phyloP scores from a whole-genome alignment of 164 flowering plant species.

The Dillenia turbinata region DNA sequence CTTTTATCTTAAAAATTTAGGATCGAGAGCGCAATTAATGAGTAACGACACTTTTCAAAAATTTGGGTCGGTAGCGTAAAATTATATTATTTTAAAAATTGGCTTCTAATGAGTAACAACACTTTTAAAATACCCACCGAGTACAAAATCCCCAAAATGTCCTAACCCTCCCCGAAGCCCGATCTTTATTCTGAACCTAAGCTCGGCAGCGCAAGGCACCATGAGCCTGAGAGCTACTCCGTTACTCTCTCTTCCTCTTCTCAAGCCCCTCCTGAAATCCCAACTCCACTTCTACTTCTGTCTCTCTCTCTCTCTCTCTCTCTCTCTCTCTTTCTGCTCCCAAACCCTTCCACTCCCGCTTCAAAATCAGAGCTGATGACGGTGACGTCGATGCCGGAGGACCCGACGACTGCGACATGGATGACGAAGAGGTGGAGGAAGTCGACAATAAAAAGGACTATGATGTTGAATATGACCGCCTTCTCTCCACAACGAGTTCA shows the following conservation, averaged over 20 bases:
- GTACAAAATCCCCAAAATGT: too few species aligned
- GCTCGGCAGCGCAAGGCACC: too few species aligned
- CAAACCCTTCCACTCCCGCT: conserved; percentile 6
- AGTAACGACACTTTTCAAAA: too few species aligned
- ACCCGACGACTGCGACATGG: conserved; percentile 69
- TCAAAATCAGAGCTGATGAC: conserved; percentile 57
- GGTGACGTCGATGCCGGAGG: conserved; percentile 64
- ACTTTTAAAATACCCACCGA: too few species aligned
- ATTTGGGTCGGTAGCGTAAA: too few species aligned
- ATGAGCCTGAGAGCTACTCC: conserved; percentile 6
- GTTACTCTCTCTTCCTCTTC: conserved; percentile 13
- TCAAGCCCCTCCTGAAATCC: not conserved
- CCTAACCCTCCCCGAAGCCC: too few species aligned
- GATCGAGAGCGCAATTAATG: too few species aligned
- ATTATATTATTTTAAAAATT: too few species aligned
- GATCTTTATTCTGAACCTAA: too few species aligned
- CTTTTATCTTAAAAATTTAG: too few species aligned
- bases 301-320: conserved; percentile 10
- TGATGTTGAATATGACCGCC: conserved; percentile 75
- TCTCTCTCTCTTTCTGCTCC: conserved; percentile 4
- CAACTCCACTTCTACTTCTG: conserved; percentile 1
- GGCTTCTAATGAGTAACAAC: too few species aligned
- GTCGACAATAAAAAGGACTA: conserved; percentile 85
- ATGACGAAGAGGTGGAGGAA: conserved; percentile 84
- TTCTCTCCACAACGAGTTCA: conserved; percentile 11